Percentiles rank a stretch among this genome's conserved stretches.
phyloP scores from a whole-genome alignment of 257 asterid genomes.

The Solanum piurae region DNA sequence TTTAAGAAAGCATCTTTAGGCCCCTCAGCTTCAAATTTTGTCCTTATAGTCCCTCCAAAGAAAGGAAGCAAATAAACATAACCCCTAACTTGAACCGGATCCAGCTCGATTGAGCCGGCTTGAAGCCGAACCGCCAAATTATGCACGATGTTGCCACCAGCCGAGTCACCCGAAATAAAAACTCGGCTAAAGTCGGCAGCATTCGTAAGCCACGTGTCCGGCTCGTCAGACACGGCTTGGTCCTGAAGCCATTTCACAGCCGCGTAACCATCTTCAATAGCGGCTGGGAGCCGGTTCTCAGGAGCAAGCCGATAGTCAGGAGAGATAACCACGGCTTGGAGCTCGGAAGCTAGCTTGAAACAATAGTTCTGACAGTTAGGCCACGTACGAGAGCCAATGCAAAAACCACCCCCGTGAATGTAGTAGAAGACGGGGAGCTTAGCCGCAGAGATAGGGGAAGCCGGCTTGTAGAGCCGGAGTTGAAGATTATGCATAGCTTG shows the following conservation, averaged over 20 bases:
- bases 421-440: slow-evolving; percentile 64
- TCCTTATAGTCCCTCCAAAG: slow-evolving; percentile 58
- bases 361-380: slow-evolving; percentile 81
- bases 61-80: slow-evolving; percentile 60
- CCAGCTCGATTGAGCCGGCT: slow-evolving; percentile 29
- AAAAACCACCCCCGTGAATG: slow-evolving; percentile 75
- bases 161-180: slow-evolving; percentile 62
- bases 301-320: slow-evolving; percentile 77
- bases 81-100: slow-evolving; percentile 59
- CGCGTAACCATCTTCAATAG: slow-evolving; percentile 54
- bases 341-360: slow-evolving; percentile 50
- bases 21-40: slow-evolving; percentile 53
- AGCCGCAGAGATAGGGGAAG: slow-evolving; percentile 4
- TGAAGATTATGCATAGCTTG: slow-evolving; percentile 34
- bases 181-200: slow-evolving; percentile 44
- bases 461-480: slow-evolving; percentile 72
- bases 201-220: slow-evolving; percentile 45
- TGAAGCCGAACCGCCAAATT: slow-evolving; percentile 46
- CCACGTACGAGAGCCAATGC: slow-evolving; percentile 65
- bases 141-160: slow-evolving; percentile 74
- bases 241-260: slow-evolving; percentile 58
- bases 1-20: slow-evolving; percentile 65
- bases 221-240: slow-evolving; percentile 34
- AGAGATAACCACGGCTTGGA: slow-evolving; percentile 43
- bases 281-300: slow-evolving; percentile 63